A percentile compares a stretch with the other conserved stretches of the same genome.
phyloP scores from a whole-genome alignment of 768 basidiomycete species.

The Collybia nuda region DNA sequence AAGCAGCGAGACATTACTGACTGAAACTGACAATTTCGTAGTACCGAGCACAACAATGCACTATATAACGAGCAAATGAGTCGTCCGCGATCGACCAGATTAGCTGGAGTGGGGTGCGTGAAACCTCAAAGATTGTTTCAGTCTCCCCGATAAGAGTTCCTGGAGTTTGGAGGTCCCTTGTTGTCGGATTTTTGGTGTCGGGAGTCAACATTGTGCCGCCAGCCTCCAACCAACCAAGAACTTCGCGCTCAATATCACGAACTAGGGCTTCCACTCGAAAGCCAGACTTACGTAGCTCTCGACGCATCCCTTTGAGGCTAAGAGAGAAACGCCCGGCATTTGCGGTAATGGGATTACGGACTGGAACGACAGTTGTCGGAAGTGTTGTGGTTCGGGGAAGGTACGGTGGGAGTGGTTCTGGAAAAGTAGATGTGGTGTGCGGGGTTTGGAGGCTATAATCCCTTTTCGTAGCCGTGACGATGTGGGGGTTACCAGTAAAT shows the following conservation, averaged over 20 bases:
- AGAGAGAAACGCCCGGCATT: slow-evolving; percentile 77
- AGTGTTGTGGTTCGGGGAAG: slow-evolving; percentile 60
- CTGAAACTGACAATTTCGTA: slow-evolving; percentile 82
- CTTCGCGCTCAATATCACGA: slow-evolving; percentile 62
- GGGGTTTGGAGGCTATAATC: slow-evolving; percentile 54
- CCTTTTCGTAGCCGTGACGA: slow-evolving; percentile 56
- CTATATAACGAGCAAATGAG: slow-evolving; percentile 75
- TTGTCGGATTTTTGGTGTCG: slow-evolving; percentile 28
- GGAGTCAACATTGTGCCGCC: slow-evolving; percentile 60
- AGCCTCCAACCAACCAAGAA: slow-evolving; percentile 59
- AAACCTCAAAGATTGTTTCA: slow-evolving; percentile 62
- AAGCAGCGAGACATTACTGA: slow-evolving; percentile 33
- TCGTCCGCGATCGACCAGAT: slow-evolving; percentile 75
- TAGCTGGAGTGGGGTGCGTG: slow-evolving; percentile 62
- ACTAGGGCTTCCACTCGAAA: slow-evolving; percentile 64
- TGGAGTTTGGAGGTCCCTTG: slow-evolving; percentile 15
- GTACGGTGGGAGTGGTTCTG: slow-evolving; percentile 70
- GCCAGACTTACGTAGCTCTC: slow-evolving; percentile 61
- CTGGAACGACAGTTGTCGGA: slow-evolving; percentile 41
- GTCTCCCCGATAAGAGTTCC: slow-evolving; percentile 52
- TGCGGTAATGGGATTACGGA: slow-evolving; percentile 51
- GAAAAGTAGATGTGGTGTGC: slow-evolving; percentile 58
- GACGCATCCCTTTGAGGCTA: slow-evolving; percentile 73
- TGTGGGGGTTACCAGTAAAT: slow-evolving; percentile 73
- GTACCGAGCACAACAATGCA: slow-evolving; percentile 82